These are phyloP conservation scores for Tagetes patula DNA, from an alignment of 129 eudicot species.

Conservation along the genomic window DNA sequence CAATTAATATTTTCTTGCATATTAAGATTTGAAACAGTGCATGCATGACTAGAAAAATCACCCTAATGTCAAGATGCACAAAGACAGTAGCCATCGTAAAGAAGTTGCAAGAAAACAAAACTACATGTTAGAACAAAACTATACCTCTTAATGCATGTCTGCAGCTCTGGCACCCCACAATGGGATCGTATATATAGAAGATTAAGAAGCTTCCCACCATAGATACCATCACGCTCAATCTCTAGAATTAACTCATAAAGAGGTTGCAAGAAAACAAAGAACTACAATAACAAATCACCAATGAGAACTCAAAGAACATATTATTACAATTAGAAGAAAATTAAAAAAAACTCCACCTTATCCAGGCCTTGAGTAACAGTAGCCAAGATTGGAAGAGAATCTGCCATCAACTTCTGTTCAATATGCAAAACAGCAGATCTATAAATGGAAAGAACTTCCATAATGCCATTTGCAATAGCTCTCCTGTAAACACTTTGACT, in stretches of 20 bases:
- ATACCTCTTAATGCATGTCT: slow-evolving; percentile 83
- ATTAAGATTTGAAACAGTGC: slow-evolving; percentile 2
- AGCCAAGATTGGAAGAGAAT: slow-evolving; percentile 70
- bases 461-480: slow-evolving; percentile 86
- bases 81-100: background rate
- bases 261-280: slow-evolving; percentile 81
- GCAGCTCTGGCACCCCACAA: slow-evolving; percentile 97
- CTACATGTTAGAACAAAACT: slow-evolving; percentile 16
- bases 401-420: slow-evolving; percentile 79
- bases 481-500: slow-evolving; percentile 73
- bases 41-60: background rate
- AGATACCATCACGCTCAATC: slow-evolving; percentile 68
- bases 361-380: slow-evolving; percentile 87
- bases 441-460: slow-evolving; percentile 73
- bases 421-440: slow-evolving; percentile 75
- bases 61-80: background rate
- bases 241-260: slow-evolving; percentile 85
- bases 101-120: background rate
- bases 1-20: background rate
- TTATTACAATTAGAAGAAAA: background rate
- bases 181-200: slow-evolving; percentile 79
- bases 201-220: slow-evolving; percentile 88
- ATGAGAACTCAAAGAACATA: slow-evolving; percentile 28
- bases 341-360: slow-evolving; percentile 42
- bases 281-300: slow-evolving; percentile 47